Evolutionary conservation across 768 basidiomycete species (phyloP).

Genomic region (Pulveroboletus sp.): DNA sequence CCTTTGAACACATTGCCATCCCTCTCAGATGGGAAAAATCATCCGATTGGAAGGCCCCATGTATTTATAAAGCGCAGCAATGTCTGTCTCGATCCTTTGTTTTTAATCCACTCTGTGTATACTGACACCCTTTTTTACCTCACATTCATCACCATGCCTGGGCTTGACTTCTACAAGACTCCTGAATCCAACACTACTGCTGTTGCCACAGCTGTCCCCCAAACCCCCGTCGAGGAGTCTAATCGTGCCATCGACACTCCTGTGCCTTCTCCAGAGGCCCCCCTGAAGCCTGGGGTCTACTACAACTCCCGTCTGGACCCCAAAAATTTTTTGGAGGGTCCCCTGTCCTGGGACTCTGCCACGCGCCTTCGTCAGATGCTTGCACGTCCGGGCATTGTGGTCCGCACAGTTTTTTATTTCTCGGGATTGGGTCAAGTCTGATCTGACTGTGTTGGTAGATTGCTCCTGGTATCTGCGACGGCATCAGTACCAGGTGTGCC

Average conservation of each 20-base stretch:
- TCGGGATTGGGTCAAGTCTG: not conserved
- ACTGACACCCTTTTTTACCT: constrained; percentile 6
- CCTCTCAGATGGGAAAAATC: constrained; percentile 8
- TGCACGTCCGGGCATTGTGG: constrained; percentile 70
- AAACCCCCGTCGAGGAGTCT: constrained; percentile 4
- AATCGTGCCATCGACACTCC: not conserved
- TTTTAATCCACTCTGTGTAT: constrained; percentile 23
- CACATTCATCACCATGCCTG: constrained; percentile 26
- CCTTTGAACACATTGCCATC: constrained; percentile 17
- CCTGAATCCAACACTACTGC: constrained; percentile 3
- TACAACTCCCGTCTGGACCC: constrained; percentile 68
- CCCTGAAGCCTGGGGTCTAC: constrained; percentile 35
- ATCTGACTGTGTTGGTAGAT: constrained; percentile 35
- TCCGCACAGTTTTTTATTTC: constrained; percentile 31
- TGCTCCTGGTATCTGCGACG: constrained; percentile 77
- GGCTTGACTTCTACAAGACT: constrained; percentile 30
- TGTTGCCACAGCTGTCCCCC: not conserved
- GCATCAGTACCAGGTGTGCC: constrained; percentile 75
- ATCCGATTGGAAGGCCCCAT: constrained; percentile 8
- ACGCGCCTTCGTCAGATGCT: constrained; percentile 70
- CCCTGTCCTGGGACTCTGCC: constrained; percentile 61
- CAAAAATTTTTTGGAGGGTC: constrained; percentile 62
- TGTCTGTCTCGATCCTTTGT: not conserved
- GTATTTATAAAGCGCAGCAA: constrained; percentile 19
- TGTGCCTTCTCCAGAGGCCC: constrained; percentile 8